These are phyloP conservation scores for Cucumis melo DNA, from an alignment of 306 rosid species.

Conservation along the genomic window DNA sequence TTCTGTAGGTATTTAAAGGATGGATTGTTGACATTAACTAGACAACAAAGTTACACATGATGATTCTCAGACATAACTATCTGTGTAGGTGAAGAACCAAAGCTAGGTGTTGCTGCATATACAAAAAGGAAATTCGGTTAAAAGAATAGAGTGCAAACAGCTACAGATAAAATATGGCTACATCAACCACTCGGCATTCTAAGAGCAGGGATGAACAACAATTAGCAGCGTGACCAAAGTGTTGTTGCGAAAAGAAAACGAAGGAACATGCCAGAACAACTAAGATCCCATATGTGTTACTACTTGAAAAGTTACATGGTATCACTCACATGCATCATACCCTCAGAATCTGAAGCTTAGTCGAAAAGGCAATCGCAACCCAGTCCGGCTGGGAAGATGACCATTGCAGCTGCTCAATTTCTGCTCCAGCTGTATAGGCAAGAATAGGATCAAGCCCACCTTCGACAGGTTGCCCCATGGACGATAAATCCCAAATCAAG, in stretches of 20 bases:
- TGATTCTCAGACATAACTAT: neutral
- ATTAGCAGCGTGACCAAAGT: neutral
- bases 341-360: conserved; percentile 95
- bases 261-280: neutral
- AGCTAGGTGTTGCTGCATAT: conserved; percentile 1
- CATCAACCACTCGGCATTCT: neutral
- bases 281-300: neutral
- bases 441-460: conserved; percentile 95
- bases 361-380: conserved; percentile 58
- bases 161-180: neutral
- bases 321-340: conserved; percentile 32
- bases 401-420: conserved; percentile 99
- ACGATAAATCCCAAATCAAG: conserved; percentile 86
- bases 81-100: conserved; percentile 1
- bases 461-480: conserved; percentile 91
- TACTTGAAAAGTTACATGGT: neutral
- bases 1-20: neutral
- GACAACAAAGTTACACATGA: neutral
- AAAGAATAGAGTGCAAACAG: neutral
- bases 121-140: neutral
- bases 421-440: conserved; percentile 92
- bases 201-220: neutral
- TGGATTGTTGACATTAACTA: neutral
- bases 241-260: neutral
- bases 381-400: conserved; percentile 97